These are phyloP conservation scores for Sarocladium oryzae DNA, from an alignment of 2,329 filamentous ascomycete species.

Conservation along the genomic window DNA sequence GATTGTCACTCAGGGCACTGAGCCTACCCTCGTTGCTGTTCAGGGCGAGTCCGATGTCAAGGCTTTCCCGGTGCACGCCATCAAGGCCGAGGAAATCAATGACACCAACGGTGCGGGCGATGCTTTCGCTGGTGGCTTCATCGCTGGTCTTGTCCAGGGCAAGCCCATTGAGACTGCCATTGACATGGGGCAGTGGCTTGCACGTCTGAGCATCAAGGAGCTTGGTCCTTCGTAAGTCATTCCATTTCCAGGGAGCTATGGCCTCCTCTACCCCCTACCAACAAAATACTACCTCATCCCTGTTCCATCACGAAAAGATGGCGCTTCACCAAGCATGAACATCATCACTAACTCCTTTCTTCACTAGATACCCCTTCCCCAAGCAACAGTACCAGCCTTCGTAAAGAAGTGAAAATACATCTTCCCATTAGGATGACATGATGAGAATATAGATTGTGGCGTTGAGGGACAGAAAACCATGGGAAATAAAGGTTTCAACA, in stretches of 20 bases:
- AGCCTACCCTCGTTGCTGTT: slow-evolving; percentile 78
- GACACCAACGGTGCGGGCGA: slow-evolving; percentile 97
- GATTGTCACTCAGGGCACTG: slow-evolving; percentile 91
- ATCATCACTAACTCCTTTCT: slow-evolving; percentile 10
- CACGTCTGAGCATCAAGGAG: slow-evolving; percentile 88
- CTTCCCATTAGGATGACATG: slow-evolving; percentile 13
- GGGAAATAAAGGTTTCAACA: slow-evolving; percentile 42
- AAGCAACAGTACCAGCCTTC: slow-evolving; percentile 66
- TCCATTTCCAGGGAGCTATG: slow-evolving; percentile 1
- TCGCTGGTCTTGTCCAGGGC: slow-evolving; percentile 81
- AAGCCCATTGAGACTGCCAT: slow-evolving; percentile 72
- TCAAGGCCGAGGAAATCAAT: slow-evolving; percentile 72
- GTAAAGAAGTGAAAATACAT: slow-evolving; percentile 16
- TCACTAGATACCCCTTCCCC: slow-evolving; percentile 66
- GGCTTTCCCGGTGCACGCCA: slow-evolving; percentile 75
- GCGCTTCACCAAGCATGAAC: neutral
- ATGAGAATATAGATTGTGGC: slow-evolving; percentile 23
- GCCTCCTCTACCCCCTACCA: neutral
- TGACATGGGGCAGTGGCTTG: slow-evolving; percentile 95
- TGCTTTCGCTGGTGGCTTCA: slow-evolving; percentile 91
- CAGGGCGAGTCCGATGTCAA: slow-evolving; percentile 64
- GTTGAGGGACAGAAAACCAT: slow-evolving; percentile 28
- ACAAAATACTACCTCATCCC: neutral
- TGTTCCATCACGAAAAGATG: neutral
- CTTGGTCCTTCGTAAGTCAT: slow-evolving; percentile 84